Conservation (phyloP, 768 basidiomycete species). For the Daedaleopsis nitida region DNA sequence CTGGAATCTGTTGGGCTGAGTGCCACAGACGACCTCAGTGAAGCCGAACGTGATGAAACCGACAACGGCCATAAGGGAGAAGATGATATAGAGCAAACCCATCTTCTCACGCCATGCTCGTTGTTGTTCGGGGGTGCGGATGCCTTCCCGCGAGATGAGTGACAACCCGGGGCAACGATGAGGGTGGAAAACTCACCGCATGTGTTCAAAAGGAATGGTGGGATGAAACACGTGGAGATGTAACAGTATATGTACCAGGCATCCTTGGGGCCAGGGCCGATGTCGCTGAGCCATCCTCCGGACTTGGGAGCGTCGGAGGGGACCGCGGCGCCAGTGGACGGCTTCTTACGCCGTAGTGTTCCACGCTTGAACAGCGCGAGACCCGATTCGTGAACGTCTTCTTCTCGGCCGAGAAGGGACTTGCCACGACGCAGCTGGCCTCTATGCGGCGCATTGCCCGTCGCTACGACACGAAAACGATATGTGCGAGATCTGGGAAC, state of each 20-base stretch:
- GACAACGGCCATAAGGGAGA: conserved; percentile 85
- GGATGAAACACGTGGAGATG: conserved; percentile 82
- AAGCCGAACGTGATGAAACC: conserved; percentile 99
- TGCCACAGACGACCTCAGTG: conserved; percentile 91
- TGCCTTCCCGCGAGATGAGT: conserved; percentile 36
- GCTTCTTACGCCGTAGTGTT: conserved; percentile 71
- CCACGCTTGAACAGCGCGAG: conserved; percentile 89
- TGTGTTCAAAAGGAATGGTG: conserved; percentile 68
- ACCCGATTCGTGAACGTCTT: conserved; percentile 90
- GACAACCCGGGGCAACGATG: neutral
- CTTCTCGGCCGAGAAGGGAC: conserved; percentile 87
- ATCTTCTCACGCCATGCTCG: conserved; percentile 99
- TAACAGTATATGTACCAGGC: conserved; percentile 96
- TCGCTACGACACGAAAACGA: conserved; percentile 45
- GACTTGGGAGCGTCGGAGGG: conserved; percentile 37
- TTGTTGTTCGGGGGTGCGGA: conserved; percentile 89
- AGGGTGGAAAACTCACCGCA: conserved; percentile 62
- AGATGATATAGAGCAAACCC: conserved; percentile 82
- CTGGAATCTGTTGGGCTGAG: conserved; percentile 80
- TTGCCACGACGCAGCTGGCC: conserved; percentile 75
- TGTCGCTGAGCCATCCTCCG: conserved; percentile 65
- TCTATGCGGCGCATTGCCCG: conserved; percentile 75
- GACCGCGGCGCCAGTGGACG: conserved; percentile 45
- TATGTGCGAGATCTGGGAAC: conserved; percentile 8
- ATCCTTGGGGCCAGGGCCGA: conserved; percentile 86